These are phyloP conservation scores for Ramaria sp. DNA, from an alignment of 768 basidiomycete genomes.

Conservation along the genomic window DNA sequence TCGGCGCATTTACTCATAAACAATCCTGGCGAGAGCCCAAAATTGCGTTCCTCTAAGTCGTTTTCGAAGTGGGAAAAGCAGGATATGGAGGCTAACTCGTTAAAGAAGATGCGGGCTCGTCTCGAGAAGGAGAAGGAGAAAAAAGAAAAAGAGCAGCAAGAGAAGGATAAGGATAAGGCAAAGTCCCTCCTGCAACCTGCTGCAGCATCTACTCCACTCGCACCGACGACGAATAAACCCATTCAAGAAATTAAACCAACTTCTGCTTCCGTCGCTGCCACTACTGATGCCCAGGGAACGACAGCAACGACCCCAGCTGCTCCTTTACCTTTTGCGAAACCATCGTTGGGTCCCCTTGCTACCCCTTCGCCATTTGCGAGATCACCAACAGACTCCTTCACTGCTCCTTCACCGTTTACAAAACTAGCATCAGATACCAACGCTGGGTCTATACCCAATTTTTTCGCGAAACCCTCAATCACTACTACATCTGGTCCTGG, in stretches of 20 bases:
- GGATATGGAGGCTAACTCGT: conserved; percentile 70
- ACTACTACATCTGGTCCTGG: conserved; percentile 6
- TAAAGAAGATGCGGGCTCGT: conserved; percentile 56
- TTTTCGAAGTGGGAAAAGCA: conserved; percentile 84
- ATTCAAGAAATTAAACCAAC: conserved; percentile 12
- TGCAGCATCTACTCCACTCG: conserved; percentile 15
- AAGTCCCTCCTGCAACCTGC: conserved; percentile 24
- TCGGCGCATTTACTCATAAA: conserved; percentile 21
- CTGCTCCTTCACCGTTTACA: conserved; percentile 8
- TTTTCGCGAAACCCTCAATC: background rate
- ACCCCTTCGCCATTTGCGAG: too few relatives aligned
- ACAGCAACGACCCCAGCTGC: conserved; percentile 1
- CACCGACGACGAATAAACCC: conserved; percentile 11
- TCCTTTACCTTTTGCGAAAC: background rate
- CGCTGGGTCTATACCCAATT: conserved; percentile 6
- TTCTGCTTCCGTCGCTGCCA: background rate
- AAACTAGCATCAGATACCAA: background rate
- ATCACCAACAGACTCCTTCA: too few relatives aligned
- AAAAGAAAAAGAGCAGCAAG: background rate
- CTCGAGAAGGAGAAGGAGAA: conserved; percentile 18
- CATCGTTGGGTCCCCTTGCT: too few relatives aligned
- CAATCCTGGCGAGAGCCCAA: conserved; percentile 44
- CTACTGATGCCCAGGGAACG: background rate
- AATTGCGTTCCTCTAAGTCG: conserved; percentile 30
- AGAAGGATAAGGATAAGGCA: conserved; percentile 22